Percentiles rank a stretch among this genome's conserved stretches.
phyloP scores from a whole-genome alignment of 495 filamentous ascomycete species.

The Neurospora sp. region DNA sequence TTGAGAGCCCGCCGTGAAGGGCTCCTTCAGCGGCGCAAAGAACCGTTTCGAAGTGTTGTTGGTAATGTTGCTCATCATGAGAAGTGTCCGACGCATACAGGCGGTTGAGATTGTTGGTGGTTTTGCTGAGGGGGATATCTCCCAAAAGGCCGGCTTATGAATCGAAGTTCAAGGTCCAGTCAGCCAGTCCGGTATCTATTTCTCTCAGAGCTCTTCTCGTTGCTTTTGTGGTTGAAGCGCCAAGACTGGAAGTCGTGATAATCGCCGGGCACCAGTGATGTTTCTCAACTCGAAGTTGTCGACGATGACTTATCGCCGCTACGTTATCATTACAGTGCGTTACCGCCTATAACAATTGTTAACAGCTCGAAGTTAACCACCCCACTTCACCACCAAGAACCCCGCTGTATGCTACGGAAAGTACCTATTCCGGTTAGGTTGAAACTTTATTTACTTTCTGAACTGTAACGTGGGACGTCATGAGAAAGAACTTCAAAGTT shows the following conservation, averaged over 20 bases:
- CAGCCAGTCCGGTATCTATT: background rate
- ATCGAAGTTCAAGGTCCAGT: background rate
- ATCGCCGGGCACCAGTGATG: background rate
- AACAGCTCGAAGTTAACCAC: background rate
- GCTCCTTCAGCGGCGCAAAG: conserved; percentile 31
- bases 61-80: background rate
- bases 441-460: background rate
- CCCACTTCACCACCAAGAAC: background rate
- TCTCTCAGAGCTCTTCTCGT: background rate
- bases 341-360: background rate
- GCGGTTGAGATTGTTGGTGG: background rate
- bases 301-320: background rate
- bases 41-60: background rate
- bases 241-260: background rate
- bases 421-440: background rate
- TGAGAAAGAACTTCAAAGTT: background rate
- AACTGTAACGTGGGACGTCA: background rate
- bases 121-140: background rate
- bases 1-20: conserved; percentile 13
- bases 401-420: background rate
- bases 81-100: background rate
- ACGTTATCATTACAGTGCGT: background rate
- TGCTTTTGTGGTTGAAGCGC: background rate
- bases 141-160: background rate
- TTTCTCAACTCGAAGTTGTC: background rate